These are phyloP conservation scores for Alternaria sp. DNA, from an alignment of 2,329 filamentous ascomycete genomes.

Conservation along the genomic window DNA sequence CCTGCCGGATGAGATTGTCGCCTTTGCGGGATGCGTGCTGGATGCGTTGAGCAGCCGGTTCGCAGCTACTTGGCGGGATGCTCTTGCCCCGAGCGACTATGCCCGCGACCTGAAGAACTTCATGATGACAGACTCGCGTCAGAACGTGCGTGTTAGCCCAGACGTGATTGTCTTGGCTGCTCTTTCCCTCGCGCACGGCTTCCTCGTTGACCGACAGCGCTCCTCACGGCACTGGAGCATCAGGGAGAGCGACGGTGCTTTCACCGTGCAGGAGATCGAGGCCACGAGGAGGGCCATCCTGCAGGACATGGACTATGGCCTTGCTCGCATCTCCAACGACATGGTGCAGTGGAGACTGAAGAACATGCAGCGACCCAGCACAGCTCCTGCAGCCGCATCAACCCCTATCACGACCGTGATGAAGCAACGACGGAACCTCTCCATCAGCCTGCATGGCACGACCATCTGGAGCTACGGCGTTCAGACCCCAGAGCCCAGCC, in stretches of 20 bases:
- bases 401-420: background rate
- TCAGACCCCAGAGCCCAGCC: conserved; percentile 50
- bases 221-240: conserved; percentile 43
- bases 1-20: conserved; percentile 44
- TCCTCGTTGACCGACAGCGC: conserved; percentile 39
- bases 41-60: conserved; percentile 45
- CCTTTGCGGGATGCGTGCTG: conserved; percentile 48
- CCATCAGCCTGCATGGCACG: conserved; percentile 34
- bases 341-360: conserved; percentile 39
- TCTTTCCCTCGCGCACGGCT: conserved; percentile 44
- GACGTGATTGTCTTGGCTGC: conserved; percentile 47
- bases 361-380: conserved; percentile 37
- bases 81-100: conserved; percentile 24
- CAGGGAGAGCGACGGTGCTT: conserved; percentile 30
- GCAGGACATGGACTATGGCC: conserved; percentile 46
- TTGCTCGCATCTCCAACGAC: conserved; percentile 42
- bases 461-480: conserved; percentile 42
- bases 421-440: conserved; percentile 30
- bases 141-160: conserved; percentile 25
- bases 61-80: conserved; percentile 37
- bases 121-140: conserved; percentile 21
- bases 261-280: conserved; percentile 40
- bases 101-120: conserved; percentile 19
- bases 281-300: conserved; percentile 43
- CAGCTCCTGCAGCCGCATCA: background rate